Conservation (phyloP, 2,329 filamentous ascomycete genomes). For the Chrysoporthe cubensis region DNA sequence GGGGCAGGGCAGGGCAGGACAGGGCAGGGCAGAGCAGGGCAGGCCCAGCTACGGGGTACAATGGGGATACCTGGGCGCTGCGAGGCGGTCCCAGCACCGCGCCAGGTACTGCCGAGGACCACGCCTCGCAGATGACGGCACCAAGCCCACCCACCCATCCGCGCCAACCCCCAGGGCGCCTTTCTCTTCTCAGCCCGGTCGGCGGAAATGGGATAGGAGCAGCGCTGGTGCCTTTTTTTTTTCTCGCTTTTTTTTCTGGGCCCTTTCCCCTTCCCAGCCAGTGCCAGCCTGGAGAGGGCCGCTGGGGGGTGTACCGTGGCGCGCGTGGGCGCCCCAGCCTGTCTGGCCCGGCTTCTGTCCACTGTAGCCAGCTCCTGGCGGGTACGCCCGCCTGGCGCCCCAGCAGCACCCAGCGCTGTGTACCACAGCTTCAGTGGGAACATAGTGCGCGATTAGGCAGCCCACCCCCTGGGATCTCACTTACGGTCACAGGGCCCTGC, state of each 20-base stretch:
- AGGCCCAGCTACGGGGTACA: constrained; percentile 5
- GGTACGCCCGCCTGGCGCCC: constrained; percentile 18
- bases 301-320: not conserved
- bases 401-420: constrained; percentile 4
- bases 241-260: not conserved
- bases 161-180: not conserved
- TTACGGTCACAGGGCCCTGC: constrained; percentile 14
- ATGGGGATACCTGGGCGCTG: constrained; percentile 11
- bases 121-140: constrained; percentile 23
- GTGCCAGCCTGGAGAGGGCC: not conserved
- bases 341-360: not conserved
- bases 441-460: constrained; percentile 18
- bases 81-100: not conserved
- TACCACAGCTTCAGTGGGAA: not conserved
- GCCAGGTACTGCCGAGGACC: constrained; percentile 22
- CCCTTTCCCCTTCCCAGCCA: not conserved
- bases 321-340: not conserved
- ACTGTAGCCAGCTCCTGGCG: constrained; percentile 14
- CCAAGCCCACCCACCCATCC: not conserved
- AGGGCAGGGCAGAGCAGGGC: not conserved
- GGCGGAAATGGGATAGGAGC: constrained; percentile 3
- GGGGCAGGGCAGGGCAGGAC: constrained; percentile 1
- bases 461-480: constrained; percentile 15
- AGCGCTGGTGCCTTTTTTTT: constrained; percentile 3
- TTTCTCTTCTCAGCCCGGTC: not conserved